phyloP scores from a whole-genome alignment of 2,329 filamentous ascomycete species.

The Aspergillus sergii region DNA sequence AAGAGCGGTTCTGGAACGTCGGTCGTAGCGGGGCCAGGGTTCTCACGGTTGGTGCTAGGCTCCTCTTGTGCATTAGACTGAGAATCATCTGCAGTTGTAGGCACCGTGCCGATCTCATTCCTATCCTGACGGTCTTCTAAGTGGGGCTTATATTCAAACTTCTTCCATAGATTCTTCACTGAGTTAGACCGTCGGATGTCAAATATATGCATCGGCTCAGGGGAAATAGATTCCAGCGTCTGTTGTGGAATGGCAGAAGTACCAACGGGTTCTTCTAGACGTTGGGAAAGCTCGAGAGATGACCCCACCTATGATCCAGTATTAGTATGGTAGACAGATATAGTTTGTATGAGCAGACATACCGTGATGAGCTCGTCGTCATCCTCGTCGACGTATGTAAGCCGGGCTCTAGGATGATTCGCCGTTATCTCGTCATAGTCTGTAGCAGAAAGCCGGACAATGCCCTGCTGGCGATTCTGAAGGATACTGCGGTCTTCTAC shows the following conservation, averaged over 20 bases:
- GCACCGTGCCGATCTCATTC: neutral
- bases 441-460: constrained; percentile 44
- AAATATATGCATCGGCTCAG: constrained; percentile 47
- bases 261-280: constrained; percentile 46
- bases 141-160: constrained; percentile 26
- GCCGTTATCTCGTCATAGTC: constrained; percentile 48
- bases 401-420: constrained; percentile 43
- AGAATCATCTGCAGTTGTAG: constrained; percentile 3
- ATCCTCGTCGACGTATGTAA: constrained; percentile 51
- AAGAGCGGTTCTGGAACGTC: constrained; percentile 36
- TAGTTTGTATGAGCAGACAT: constrained; percentile 19
- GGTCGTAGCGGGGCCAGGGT: constrained; percentile 15
- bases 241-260: neutral
- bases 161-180: constrained; percentile 42
- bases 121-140: neutral
- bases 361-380: constrained; percentile 51
- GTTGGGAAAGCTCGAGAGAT: constrained; percentile 49
- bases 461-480: constrained; percentile 24
- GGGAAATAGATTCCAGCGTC: neutral
- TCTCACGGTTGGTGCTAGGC: constrained; percentile 14
- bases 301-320: constrained; percentile 44
- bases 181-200: constrained; percentile 47
- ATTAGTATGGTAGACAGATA: constrained; percentile 16
- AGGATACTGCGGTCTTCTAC: neutral
- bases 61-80: constrained; percentile 9